A percentile compares a stretch with the other conserved stretches of the same genome.
phyloP scores from a whole-genome alignment of 1,139 yeast genomes.

The Yamadazyma diospyri region DNA sequence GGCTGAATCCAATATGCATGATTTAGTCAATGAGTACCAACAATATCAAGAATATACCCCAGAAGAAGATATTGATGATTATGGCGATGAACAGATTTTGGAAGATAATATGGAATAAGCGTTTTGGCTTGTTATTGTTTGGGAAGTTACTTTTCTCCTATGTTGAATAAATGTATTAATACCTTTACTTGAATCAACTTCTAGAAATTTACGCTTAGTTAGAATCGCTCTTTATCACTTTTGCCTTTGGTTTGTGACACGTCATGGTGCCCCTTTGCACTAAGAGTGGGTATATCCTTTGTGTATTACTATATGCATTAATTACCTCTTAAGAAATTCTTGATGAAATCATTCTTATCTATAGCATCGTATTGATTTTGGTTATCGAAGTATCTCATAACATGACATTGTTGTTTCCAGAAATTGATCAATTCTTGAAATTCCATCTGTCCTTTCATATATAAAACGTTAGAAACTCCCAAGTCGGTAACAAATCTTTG shows the following conservation, averaged over 20 bases:
- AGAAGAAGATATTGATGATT: constrained; percentile 69
- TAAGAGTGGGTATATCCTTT: no score
- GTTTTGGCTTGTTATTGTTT: constrained; percentile 5
- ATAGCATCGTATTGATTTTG: constrained; percentile 50
- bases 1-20: constrained; percentile 81
- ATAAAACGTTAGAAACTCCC: constrained; percentile 62
- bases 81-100: constrained; percentile 59
- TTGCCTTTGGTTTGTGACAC: not conserved
- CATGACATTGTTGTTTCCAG: constrained; percentile 90
- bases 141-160: not conserved
- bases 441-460: constrained; percentile 87
- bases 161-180: constrained; percentile 10
- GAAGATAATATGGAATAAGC: constrained; percentile 50
- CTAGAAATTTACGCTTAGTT: not conserved
- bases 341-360: constrained; percentile 56
- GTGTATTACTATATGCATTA: constrained; percentile 2
- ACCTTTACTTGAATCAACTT: constrained; percentile 3
- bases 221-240: not conserved
- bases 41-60: constrained; percentile 86
- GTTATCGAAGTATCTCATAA: constrained; percentile 74
- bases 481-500: constrained; percentile 70
- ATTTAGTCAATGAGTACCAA: constrained; percentile 84
- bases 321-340: constrained; percentile 68
- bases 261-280: no score
- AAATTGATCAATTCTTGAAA: constrained; percentile 84